These are phyloP conservation scores for Bauhinia variegata DNA, from an alignment of 306 rosid genomes.

Conservation along the genomic window DNA sequence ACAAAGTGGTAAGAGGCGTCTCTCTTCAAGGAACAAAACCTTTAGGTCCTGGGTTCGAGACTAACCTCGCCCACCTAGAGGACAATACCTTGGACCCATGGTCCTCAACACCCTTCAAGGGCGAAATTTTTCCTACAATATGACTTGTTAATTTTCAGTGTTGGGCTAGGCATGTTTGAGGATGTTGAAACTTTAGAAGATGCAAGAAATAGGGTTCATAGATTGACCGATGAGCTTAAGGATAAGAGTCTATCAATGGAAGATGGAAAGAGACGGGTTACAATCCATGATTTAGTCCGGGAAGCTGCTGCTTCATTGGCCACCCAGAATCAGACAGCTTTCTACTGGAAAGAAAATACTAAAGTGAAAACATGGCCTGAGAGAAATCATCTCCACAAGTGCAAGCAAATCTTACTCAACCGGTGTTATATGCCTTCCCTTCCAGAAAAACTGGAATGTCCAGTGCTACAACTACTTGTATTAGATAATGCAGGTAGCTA, in stretches of 20 bases:
- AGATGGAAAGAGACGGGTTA: too few species aligned
- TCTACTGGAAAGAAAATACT: too few species aligned
- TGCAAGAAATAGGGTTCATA: too few species aligned
- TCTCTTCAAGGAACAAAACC: too few species aligned
- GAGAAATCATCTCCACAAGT: too few species aligned
- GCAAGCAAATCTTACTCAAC: not conserved
- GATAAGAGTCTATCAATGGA: too few species aligned
- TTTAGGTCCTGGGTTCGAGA: too few species aligned
- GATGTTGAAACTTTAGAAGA: not conserved
- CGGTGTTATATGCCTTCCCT: fast-evolving
- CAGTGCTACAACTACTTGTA: not conserved
- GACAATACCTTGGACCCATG: too few species aligned
- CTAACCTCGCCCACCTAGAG: too few species aligned
- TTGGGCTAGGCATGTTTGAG: slow-evolving; percentile 8
- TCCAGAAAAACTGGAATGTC: slow-evolving; percentile 1
- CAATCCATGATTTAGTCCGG: too few species aligned
- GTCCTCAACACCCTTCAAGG: not conserved
- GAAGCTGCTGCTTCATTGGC: not conserved
- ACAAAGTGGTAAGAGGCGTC: too few species aligned
- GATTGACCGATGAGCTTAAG: too few species aligned
- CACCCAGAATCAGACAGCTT: not conserved
- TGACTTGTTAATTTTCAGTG: not conserved
- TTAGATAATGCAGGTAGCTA: fast-evolving
- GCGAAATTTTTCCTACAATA: not conserved
- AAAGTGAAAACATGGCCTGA: not conserved